phyloP scores from a whole-genome alignment of 192 early-diverging fungal species.

The Coemansia sp. region DNA sequence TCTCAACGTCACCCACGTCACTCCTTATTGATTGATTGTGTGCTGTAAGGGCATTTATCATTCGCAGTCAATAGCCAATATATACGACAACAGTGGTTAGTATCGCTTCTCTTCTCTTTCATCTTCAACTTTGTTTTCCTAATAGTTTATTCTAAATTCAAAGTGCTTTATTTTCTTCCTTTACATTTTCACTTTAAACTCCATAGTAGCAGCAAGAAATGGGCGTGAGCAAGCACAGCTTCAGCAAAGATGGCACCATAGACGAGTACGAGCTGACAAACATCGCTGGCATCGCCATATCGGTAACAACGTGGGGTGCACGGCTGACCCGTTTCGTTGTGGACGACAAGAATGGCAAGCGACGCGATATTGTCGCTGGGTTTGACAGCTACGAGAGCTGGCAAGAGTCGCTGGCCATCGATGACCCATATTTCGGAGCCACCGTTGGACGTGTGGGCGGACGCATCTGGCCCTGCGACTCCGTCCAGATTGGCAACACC shows the following conservation, averaged over 20 bases:
- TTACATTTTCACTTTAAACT: no score
- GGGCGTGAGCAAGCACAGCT: conserved; percentile 38
- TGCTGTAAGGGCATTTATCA: no score
- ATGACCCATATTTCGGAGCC: conserved; percentile 80
- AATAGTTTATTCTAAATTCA: neutral
- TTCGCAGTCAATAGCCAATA: no score
- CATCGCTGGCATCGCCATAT: conserved; percentile 23
- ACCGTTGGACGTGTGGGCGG: conserved; percentile 76
- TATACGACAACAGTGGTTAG: no score
- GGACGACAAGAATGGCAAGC: conserved; percentile 53
- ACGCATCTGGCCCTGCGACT: conserved; percentile 45
- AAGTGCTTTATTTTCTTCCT: neutral
- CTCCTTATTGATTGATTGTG: no score
- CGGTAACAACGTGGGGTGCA: conserved; percentile 65
- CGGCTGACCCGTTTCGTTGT: conserved; percentile 68
- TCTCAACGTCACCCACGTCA: no score
- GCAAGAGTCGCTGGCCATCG: conserved; percentile 42
- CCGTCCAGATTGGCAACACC: conserved; percentile 63
- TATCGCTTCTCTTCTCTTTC: no score
- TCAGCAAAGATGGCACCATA: conserved; percentile 32
- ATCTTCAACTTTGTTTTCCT: no score
- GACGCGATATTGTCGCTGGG: conserved; percentile 73
- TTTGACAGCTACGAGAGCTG: conserved; percentile 64
- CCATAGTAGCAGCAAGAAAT: conserved; percentile 6
- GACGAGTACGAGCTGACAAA: conserved; percentile 40